Percentiles rank a stretch among this genome's conserved stretches.
Evolutionary conservation across 2,329 filamentous ascomycete genomes (phyloP).

Genomic region (Decorospora gaudefroyi): DNA sequence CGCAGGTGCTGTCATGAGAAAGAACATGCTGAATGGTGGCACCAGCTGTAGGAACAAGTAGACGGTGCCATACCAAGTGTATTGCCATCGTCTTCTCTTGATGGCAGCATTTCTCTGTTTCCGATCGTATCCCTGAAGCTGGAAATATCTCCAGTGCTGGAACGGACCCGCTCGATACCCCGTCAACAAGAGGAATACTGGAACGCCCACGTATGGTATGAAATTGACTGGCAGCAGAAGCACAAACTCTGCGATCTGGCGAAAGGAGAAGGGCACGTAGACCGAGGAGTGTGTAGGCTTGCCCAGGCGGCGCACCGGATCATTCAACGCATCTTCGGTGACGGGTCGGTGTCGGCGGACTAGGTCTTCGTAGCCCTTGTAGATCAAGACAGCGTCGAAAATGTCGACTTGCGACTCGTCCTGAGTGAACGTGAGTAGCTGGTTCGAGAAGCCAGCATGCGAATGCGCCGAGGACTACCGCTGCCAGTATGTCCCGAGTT

Average conservation of each 20-base stretch:
- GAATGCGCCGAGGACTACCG: constrained; percentile 78
- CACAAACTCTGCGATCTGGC: constrained; percentile 87
- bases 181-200: constrained; percentile 84
- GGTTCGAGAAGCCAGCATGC: no score
- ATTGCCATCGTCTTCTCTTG: constrained; percentile 72
- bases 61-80: constrained; percentile 89
- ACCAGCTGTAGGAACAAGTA: constrained; percentile 85
- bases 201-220: constrained; percentile 79
- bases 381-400: constrained; percentile 77
- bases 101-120: constrained; percentile 74
- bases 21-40: constrained; percentile 90
- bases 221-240: constrained; percentile 73
- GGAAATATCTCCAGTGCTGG: constrained; percentile 88
- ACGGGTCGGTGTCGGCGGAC: constrained; percentile 56
- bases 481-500: constrained; percentile 67
- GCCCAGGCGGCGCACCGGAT: constrained; percentile 78
- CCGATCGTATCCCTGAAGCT: constrained; percentile 73
- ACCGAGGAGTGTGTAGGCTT: constrained; percentile 76
- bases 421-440: constrained; percentile 12
- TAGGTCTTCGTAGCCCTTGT: constrained; percentile 68
- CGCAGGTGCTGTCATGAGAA: constrained; percentile 82
- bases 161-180: constrained; percentile 86
- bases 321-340: constrained; percentile 67
- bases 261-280: constrained; percentile 85
- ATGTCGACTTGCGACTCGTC: constrained; percentile 77